Evolutionary conservation across 345 rosid species (phyloP).

Genomic region (Gossypium sturtianum): DNA sequence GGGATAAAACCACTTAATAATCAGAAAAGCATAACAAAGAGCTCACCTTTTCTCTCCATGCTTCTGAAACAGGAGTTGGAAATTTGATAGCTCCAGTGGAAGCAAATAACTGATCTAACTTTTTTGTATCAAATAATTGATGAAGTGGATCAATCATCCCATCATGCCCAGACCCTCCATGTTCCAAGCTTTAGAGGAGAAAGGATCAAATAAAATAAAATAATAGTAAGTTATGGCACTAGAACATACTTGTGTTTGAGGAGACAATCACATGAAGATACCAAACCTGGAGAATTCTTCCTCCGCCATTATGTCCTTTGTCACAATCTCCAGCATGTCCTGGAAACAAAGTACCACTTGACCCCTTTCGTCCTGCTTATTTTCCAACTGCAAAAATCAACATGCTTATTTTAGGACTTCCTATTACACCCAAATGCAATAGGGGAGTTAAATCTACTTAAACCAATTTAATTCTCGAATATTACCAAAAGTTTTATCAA

Average conservation of each 20-base stretch:
- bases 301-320: slow-evolving; percentile 84
- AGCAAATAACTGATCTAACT: slow-evolving; percentile 69
- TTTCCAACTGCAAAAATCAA: slow-evolving; percentile 47
- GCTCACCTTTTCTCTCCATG: slow-evolving; percentile 91
- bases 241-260: background rate
- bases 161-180: slow-evolving; percentile 72
- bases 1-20: background rate
- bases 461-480: slow-evolving; percentile 6
- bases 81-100: slow-evolving; percentile 83
- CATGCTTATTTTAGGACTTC: slow-evolving; percentile 15
- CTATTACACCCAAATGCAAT: background rate
- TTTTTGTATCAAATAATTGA: slow-evolving; percentile 50
- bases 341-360: slow-evolving; percentile 89
- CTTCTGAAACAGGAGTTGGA: slow-evolving; percentile 72
- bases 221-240: slow-evolving; percentile 10
- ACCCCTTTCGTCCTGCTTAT: slow-evolving; percentile 73
- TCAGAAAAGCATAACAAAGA: background rate
- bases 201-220: background rate
- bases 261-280: slow-evolving; percentile 15
- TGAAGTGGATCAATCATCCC: slow-evolving; percentile 45
- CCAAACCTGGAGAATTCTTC: slow-evolving; percentile 61
- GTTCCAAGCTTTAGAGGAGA: slow-evolving; percentile 49
- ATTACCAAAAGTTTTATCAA: slow-evolving; percentile 83
- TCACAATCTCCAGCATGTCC: slow-evolving; percentile 96
- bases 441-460: background rate